Evolutionary conservation across 495 filamentous ascomycete species (phyloP).

Genomic region (Penicillium ochrochloron): DNA sequence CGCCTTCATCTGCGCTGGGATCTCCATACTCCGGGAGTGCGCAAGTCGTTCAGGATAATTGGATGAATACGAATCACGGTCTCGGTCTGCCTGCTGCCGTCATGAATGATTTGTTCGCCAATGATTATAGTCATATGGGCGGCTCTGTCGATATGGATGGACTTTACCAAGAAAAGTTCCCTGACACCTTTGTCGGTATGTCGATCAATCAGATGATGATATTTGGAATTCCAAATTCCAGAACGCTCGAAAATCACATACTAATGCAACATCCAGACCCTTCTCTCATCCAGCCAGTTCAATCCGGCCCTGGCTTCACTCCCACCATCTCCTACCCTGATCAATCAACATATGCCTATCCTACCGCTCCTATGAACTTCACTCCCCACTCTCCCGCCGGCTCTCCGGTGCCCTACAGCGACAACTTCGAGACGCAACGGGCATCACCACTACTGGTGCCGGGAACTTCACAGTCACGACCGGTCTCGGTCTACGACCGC

Average conservation of each 20-base stretch:
- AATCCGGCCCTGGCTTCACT: constrained; percentile 33
- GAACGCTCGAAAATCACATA: neutral
- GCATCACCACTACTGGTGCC: constrained; percentile 46
- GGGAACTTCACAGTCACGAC: constrained; percentile 41
- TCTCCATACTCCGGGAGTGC: constrained; percentile 75
- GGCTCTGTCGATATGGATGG: constrained; percentile 41
- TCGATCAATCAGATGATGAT: constrained; percentile 32
- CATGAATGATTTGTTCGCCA: constrained; percentile 60
- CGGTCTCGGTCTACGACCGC: constrained; percentile 47
- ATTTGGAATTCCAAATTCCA: neutral
- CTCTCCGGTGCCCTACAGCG: constrained; percentile 40
- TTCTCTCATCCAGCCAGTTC: constrained; percentile 59
- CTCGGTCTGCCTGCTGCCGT: constrained; percentile 73
- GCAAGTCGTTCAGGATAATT: constrained; percentile 63
- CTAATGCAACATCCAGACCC: constrained; percentile 52
- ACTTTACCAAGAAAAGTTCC: constrained; percentile 61
- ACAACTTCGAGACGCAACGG: constrained; percentile 33
- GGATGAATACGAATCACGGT: constrained; percentile 63
- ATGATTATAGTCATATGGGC: constrained; percentile 43
- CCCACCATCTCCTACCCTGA: constrained; percentile 44
- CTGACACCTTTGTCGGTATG: constrained; percentile 80
- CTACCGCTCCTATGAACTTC: constrained; percentile 33
- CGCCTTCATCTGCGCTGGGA: constrained; percentile 78
- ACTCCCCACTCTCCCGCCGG: constrained; percentile 41
- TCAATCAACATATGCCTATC: constrained; percentile 31